These are phyloP conservation scores for Penicillium angulare DNA, from an alignment of 495 filamentous ascomycete genomes.

Conservation along the genomic window DNA sequence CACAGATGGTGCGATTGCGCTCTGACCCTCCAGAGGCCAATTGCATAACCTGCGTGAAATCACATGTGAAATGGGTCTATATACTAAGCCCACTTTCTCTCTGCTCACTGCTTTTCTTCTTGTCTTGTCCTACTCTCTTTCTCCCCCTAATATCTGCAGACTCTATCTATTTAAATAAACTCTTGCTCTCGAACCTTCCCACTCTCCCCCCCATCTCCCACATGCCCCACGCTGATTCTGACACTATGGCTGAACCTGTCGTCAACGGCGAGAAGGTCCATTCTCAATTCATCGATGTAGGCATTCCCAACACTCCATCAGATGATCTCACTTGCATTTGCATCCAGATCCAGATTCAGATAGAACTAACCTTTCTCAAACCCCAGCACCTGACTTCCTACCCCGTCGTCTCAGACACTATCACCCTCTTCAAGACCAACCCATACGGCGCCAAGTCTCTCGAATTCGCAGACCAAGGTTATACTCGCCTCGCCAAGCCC, in stretches of 20 bases:
- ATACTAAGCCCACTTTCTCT: constrained; percentile 16
- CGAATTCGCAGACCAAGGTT: constrained; percentile 65
- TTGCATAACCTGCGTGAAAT: constrained; percentile 27
- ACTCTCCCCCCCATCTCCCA: no score
- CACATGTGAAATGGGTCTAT: constrained; percentile 26
- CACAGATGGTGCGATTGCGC: constrained; percentile 23
- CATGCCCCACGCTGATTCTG: constrained; percentile 48
- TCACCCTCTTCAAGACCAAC: constrained; percentile 73
- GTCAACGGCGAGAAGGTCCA: constrained; percentile 68
- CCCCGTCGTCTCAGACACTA: constrained; percentile 77
- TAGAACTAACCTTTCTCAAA: constrained; percentile 2
- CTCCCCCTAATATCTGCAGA: constrained; percentile 3
- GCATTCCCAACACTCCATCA: constrained; percentile 19
- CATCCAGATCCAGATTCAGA: no score
- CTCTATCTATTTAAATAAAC: background rate
- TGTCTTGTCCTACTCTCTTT: constrained; percentile 6
- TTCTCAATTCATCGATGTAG: constrained; percentile 67
- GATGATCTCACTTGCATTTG: background rate
- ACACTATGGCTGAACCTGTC: constrained; percentile 42
- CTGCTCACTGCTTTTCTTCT: constrained; percentile 8
- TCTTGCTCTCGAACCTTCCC: background rate
- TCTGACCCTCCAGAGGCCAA: constrained; percentile 14
- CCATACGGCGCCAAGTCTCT: constrained; percentile 79
- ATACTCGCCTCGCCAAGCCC: constrained; percentile 65
- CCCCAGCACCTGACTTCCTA: constrained; percentile 78